phyloP scores from a whole-genome alignment of 441 rosid genomes.

The Breynia disticha region DNA sequence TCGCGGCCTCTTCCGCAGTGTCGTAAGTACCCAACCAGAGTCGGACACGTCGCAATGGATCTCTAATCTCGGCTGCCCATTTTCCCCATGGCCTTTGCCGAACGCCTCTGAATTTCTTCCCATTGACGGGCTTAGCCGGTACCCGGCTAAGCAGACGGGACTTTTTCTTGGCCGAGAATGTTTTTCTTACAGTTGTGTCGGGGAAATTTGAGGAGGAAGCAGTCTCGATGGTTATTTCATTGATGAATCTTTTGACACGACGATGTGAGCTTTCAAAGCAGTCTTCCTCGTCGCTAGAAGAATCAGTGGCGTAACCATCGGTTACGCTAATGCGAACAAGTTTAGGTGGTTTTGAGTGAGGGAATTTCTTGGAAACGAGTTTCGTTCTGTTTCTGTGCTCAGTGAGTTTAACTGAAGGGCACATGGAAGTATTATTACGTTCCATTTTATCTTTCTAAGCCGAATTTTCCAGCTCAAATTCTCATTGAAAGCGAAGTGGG shows the following conservation, averaged over 20 bases:
- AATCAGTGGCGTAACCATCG: conserved; percentile 82
- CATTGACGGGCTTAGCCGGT: conserved; percentile 3
- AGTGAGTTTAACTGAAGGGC: conserved; percentile 28
- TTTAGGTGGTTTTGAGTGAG: conserved; percentile 19
- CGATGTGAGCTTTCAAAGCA: too few relatives aligned
- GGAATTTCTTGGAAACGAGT: conserved; percentile 10
- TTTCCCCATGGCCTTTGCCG: conserved; percentile 96
- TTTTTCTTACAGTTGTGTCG: conserved; percentile 4
- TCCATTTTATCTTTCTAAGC: conserved; percentile 25
- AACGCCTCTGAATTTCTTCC: conserved; percentile 74
- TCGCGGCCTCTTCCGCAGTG: conserved; percentile 93
- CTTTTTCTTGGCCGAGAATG: conserved; percentile 14
- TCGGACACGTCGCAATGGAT: conserved; percentile 64
- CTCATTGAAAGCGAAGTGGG: conserved; percentile 30
- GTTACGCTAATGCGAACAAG: conserved; percentile 65
- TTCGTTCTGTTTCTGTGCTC: conserved; percentile 44
- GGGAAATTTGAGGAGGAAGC: background rate
- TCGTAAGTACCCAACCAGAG: conserved; percentile 83
- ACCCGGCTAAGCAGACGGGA: conserved; percentile 7
- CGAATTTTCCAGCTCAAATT: conserved; percentile 12
- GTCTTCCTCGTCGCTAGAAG: conserved; percentile 72
- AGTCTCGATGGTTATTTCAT: conserved; percentile 49
- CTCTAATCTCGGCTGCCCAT: conserved; percentile 99
- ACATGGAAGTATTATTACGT: conserved; percentile 3
- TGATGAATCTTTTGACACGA: conserved; percentile 55